Evolutionary conservation across 208 protist species (phyloP).

Genomic region (Crithidia fasciculata): DNA sequence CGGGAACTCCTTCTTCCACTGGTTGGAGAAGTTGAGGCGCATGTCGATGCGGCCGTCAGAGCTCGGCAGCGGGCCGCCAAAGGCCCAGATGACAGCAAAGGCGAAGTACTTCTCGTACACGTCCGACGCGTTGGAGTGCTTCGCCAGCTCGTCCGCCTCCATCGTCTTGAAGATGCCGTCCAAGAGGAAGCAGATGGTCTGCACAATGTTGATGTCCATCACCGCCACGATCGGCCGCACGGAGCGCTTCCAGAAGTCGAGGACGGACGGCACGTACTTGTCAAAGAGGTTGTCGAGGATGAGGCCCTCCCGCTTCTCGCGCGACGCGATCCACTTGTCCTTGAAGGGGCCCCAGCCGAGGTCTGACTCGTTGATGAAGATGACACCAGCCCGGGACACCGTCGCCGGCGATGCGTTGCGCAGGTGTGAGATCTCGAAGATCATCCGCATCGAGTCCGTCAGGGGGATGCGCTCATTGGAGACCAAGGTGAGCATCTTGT

Average conservation of each 20-base stretch:
- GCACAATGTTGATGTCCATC: conserved; percentile 96
- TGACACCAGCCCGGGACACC: conserved; percentile 97
- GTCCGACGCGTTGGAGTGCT: conserved; percentile 89
- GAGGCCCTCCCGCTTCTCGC: conserved; percentile 91
- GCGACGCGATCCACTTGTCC: conserved; percentile 94
- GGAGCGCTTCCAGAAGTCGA: conserved; percentile 94
- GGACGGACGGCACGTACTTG: conserved; percentile 95
- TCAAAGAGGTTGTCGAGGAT: conserved; percentile 97
- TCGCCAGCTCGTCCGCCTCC: conserved; percentile 84
- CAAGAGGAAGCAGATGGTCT: conserved; percentile 96
- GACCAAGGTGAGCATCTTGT: conserved; percentile 98
- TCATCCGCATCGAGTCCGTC: conserved; percentile 97
- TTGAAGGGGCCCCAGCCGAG: conserved; percentile 98
- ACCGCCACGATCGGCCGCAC: conserved; percentile 89
- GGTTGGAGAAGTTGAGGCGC: conserved; percentile 95
- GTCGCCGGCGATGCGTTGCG: conserved; percentile 98
- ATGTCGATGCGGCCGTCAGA: conserved; percentile 95
- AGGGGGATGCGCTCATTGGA: conserved; percentile 99
- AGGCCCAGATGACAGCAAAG: conserved; percentile 97
- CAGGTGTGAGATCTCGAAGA: conserved; percentile 98
- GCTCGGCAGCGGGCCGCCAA: conserved; percentile 95
- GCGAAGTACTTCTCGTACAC: conserved; percentile 98
- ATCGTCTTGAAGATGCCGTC: conserved; percentile 93
- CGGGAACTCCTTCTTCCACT: conserved; percentile 95
- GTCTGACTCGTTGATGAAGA: conserved; percentile 98